Evolutionary conservation across 495 filamentous ascomycete genomes (phyloP), one percentile per base, ranked within the genome.

Genomic region (Penicillium roqueforti): DNA sequence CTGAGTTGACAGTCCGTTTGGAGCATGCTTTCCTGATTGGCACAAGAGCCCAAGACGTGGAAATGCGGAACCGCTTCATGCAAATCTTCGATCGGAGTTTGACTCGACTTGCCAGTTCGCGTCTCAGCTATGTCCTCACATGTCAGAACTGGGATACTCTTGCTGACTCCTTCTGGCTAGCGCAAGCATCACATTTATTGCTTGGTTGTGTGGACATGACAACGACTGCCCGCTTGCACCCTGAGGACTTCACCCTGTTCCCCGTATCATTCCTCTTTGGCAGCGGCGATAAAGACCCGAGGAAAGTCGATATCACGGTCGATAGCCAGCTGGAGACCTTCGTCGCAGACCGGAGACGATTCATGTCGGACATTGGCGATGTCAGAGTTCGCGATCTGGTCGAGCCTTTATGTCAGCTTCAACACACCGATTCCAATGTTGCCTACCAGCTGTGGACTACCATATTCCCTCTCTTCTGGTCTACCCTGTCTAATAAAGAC

Each of bases 101-200:
- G 54, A 91, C 89, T 4, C 88, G 89, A 52, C 86, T 89, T 19
- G 90, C 91, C 9, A 95, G 87, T 63, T 87, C 86, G 40, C 83
- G 95, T 38, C 73, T 97, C 18, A 86, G 83, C 53, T 97, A 97
- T 70, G 87, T 97, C 6, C 75, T 99, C 43, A 80, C 84, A 4
- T 87, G 85, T n/a, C 95, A 99, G 67, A 96, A 97, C 60, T 99
- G 95, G 95, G 95, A 97, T 65, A 92, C 88, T 0, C 77, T 99
- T 32, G 82, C 81, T 4, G 93, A 99, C 54, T 96, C 87, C 7
- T 99, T 92, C 74, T 99, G 95, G 95, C 78, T 99, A 16, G 84
- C 89, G 25, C 95, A 99, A 68, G 93, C 93, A 13, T 87, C 88
- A 14, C 92, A 97, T 65, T 79, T 97, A 19, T 79, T 99, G 14